Evolutionary conservation across 139 green algal genomes (phyloP).

Genomic region (Pleodorina starrii): DNA sequence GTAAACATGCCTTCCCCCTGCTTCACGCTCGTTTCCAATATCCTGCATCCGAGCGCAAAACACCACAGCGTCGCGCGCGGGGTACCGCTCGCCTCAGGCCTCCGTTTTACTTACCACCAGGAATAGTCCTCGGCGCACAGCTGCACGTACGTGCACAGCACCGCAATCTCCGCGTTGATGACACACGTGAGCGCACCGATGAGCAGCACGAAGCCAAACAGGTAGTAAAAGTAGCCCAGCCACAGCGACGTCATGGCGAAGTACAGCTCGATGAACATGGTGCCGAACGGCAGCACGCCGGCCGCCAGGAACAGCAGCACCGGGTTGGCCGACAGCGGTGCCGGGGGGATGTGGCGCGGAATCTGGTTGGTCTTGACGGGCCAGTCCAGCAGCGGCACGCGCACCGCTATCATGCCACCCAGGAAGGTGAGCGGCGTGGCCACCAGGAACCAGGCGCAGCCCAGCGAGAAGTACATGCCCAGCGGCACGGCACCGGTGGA

Average conservation of each 20-base stretch:
- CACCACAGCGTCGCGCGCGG: too few relatives aligned
- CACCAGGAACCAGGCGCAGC: conserved; percentile 92
- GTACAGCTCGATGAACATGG: conserved; percentile 98
- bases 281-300: conserved; percentile 96
- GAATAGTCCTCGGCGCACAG: conserved; percentile 94
- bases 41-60: too few relatives aligned
- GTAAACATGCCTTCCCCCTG: too few relatives aligned
- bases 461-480: conserved; percentile 90
- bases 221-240: conserved; percentile 98
- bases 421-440: conserved; percentile 86
- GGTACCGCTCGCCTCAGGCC: too few relatives aligned
- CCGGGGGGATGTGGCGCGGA: conserved; percentile 91
- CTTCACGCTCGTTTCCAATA: too few relatives aligned
- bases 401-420: conserved; percentile 71
- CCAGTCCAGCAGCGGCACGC: conserved; percentile 74
- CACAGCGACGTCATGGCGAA: conserved; percentile 95
- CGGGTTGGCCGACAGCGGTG: conserved; percentile 84
- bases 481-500: conserved; percentile 88
- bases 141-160: conserved; percentile 93
- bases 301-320: conserved; percentile 86
- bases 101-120: conserved; percentile 84
- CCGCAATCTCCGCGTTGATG: conserved; percentile 88
- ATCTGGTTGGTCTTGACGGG: conserved; percentile 97
- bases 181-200: conserved; percentile 88
- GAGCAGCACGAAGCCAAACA: conserved; percentile 93